Evolutionary conservation across 495 filamentous ascomycete species (phyloP).

Genomic region (Talaromyces wortmannii): DNA sequence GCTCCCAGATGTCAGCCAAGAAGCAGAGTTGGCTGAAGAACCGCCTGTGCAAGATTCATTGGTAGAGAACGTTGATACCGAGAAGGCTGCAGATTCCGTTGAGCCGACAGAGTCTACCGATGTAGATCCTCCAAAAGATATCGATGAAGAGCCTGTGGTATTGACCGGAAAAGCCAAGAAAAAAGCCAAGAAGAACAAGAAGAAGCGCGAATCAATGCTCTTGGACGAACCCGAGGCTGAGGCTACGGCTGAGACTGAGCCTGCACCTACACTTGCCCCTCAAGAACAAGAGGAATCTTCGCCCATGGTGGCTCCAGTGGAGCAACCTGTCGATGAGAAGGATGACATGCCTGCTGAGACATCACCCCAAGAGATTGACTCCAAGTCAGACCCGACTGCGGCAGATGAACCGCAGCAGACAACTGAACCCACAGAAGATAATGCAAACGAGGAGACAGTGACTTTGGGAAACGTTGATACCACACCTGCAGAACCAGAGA

Average conservation of each 20-base stretch:
- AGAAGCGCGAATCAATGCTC: slow-evolving; percentile 19
- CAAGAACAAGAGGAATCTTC: background rate
- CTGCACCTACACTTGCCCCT: background rate
- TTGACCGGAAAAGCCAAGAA: slow-evolving; percentile 21
- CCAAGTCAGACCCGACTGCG: background rate
- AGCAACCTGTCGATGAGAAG: background rate
- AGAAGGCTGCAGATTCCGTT: background rate
- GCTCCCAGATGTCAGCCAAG: background rate
- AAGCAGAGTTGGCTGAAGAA: background rate
- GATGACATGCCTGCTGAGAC: background rate
- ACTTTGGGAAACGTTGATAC: slow-evolving; percentile 8
- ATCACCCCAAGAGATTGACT: background rate
- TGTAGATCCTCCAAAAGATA: background rate
- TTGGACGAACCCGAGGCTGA: background rate
- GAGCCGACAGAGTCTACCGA: background rate
- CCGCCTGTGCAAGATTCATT: background rate
- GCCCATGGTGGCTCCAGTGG: background rate
- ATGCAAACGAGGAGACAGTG: slow-evolving; percentile 7
- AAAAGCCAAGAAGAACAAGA: slow-evolving; percentile 31
- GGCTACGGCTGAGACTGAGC: no score
- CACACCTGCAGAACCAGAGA: slow-evolving; percentile 12
- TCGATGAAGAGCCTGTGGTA: background rate
- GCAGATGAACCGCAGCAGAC: slow-evolving; percentile 5
- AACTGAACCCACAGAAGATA: background rate
- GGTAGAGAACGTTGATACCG: background rate